Conservation (phyloP, 805 yeast genomes). For the Wickerhamiella alocasiicola region DNA sequence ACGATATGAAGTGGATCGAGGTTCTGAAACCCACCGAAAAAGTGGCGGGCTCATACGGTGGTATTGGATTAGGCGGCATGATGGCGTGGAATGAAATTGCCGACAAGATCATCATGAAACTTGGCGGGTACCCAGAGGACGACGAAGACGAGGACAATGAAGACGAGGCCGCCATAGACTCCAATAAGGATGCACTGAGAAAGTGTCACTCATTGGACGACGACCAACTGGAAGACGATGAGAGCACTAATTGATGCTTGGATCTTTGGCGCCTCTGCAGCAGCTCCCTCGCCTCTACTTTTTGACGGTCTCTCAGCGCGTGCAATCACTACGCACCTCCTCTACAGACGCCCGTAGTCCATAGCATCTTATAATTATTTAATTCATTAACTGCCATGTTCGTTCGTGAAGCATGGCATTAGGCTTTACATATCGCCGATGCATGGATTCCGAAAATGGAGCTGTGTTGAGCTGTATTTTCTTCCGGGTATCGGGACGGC, state of each 20-base stretch:
- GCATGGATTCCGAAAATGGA: no score
- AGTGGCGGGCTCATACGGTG: constrained; percentile 86
- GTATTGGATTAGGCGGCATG: constrained; percentile 99
- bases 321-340: no score
- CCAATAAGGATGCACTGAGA: constrained; percentile 9
- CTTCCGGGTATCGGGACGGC: no score
- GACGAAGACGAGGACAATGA: constrained; percentile 39
- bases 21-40: constrained; percentile 91
- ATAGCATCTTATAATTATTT: no score
- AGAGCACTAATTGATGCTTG: constrained; percentile 14
- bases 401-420: no score
- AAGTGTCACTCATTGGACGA: constrained; percentile 24
- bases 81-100: constrained; percentile 94
- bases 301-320: no score
- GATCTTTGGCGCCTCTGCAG: no score
- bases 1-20: constrained; percentile 92
- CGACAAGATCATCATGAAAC: constrained; percentile 62
- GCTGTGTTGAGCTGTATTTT: no score
- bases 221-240: constrained; percentile 24
- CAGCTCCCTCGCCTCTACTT: no score
- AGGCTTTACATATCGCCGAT: no score
- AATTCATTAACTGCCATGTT: no score
- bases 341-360: no score
- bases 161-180: constrained; percentile 33
- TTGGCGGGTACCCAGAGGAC: constrained; percentile 49